Evolutionary conservation across 768 basidiomycete genomes (phyloP).

Genomic region (Dendrothele bispora): DNA sequence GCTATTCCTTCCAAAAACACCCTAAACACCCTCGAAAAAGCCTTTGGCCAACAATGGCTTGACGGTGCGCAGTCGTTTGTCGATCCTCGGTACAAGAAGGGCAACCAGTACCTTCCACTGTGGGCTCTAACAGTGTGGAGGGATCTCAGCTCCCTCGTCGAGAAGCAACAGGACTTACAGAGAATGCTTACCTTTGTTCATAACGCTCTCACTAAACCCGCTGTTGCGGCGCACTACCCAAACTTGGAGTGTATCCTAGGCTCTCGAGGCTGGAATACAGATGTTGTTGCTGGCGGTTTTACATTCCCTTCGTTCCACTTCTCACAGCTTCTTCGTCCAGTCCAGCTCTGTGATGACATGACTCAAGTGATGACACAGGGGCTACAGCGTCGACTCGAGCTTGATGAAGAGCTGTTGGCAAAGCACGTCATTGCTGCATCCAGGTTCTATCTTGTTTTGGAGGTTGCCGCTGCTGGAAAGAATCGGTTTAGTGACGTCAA

Average conservation of each 20-base stretch:
- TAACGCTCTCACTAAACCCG: background rate
- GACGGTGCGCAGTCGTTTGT: constrained; percentile 17
- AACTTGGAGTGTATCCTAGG: background rate
- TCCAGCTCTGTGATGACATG: background rate
- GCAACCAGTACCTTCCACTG: constrained; percentile 14
- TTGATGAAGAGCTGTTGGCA: background rate
- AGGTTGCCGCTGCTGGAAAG: background rate
- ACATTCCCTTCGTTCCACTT: background rate
- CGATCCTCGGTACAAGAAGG: constrained; percentile 15
- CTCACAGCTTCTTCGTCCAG: background rate
- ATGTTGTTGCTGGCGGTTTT: background rate
- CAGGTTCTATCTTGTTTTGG: background rate
- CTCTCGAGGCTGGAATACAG: background rate
- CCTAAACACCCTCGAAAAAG: background rate
- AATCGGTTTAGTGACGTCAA: background rate
- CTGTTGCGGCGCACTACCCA: background rate
- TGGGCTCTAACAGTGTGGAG: constrained; percentile 15
- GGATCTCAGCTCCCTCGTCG: background rate
- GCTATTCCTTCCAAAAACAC: background rate
- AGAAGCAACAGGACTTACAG: constrained; percentile 8
- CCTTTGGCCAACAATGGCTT: constrained; percentile 19
- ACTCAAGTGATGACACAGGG: background rate
- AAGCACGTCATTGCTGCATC: background rate
- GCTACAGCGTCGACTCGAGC: background rate
- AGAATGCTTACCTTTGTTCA: background rate